phyloP scores from a whole-genome alignment of 306 rosid species.

The Ormosia emarginata region DNA sequence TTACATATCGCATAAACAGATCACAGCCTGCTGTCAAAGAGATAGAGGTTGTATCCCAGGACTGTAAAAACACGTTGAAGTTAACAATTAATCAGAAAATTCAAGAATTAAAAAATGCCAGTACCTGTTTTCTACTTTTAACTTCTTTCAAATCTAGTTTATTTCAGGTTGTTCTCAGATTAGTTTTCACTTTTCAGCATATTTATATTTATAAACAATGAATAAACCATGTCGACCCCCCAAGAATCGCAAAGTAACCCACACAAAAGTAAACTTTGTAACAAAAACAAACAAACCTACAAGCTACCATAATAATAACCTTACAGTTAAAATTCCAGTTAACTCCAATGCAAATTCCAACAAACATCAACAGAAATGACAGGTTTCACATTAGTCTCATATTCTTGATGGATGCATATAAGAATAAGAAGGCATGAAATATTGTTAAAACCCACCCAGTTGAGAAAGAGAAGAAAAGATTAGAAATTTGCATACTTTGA shows the following conservation, averaged over 20 bases:
- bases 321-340: neutral
- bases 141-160: neutral
- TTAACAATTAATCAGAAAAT: neutral
- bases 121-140: neutral
- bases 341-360: neutral
- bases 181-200: neutral
- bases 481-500: constrained; percentile 44
- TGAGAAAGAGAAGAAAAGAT: neutral
- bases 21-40: constrained; percentile 95
- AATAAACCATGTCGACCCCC: neutral
- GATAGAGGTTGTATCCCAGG: constrained; percentile 85
- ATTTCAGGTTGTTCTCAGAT: neutral
- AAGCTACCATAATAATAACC: neutral
- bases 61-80: constrained; percentile 37
- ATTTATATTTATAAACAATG: neutral
- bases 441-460: neutral
- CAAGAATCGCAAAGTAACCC: neutral
- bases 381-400: too few species aligned
- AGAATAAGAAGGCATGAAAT: too few species aligned
- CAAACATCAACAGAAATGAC: too few species aligned
- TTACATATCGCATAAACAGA: constrained; percentile 84
- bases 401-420: too few species aligned
- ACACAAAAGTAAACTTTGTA: neutral
- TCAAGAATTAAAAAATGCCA: neutral
- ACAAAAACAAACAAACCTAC: neutral